Conservation (phyloP, 352 stramenopile species). For the Phytophthora colocasiae region DNA sequence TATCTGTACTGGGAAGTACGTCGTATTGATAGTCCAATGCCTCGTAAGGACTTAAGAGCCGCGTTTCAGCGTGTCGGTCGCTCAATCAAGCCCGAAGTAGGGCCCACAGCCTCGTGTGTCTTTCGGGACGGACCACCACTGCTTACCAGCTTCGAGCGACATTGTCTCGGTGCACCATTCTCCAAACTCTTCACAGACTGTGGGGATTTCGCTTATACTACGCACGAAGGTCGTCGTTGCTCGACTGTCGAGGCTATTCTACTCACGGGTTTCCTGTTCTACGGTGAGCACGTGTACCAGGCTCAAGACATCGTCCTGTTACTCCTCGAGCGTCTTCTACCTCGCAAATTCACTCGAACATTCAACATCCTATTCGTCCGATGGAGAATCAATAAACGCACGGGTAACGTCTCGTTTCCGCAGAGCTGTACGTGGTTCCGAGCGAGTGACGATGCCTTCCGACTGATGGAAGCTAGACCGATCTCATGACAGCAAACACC, state of each 20-base stretch:
- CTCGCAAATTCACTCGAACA: conserved; percentile 20
- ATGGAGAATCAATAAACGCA: conserved; percentile 20
- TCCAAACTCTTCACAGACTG: conserved; percentile 23
- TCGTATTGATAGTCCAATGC: neutral
- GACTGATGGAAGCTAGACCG: conserved; percentile 7
- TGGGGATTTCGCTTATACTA: conserved; percentile 12
- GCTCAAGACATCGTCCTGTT: conserved; percentile 25
- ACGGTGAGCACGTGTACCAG: conserved; percentile 27
- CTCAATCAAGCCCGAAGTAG: conserved; percentile 3
- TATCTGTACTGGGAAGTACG: neutral
- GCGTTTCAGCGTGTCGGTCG: conserved; percentile 4
- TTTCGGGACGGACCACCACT: neutral
- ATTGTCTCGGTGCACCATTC: conserved; percentile 19
- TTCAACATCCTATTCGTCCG: conserved; percentile 36
- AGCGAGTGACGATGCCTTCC: conserved; percentile 21
- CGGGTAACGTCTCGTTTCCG: conserved; percentile 14
- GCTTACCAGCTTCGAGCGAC: conserved; percentile 24
- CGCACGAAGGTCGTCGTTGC: conserved; percentile 7
- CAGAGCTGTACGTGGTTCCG: conserved; percentile 23
- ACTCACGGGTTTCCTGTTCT: conserved; percentile 27
- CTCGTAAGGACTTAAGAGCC: neutral
- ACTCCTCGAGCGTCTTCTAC: conserved; percentile 18
- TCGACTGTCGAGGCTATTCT: conserved; percentile 17
- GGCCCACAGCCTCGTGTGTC: conserved; percentile 7
- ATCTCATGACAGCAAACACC: conserved; percentile 12